phyloP scores from a whole-genome alignment of 306 rosid species.

The Comarum palustre region DNA sequence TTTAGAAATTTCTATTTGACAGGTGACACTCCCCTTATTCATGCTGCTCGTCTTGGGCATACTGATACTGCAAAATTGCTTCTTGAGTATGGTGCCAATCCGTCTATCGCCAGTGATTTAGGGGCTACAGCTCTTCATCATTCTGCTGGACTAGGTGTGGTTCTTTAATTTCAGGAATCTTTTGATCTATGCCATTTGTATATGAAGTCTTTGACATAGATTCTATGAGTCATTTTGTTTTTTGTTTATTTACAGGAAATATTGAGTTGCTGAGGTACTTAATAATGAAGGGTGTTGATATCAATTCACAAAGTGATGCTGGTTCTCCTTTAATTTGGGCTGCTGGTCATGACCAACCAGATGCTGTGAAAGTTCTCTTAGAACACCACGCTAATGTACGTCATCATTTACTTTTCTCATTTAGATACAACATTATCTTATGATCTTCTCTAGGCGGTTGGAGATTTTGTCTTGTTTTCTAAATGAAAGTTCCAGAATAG shows the following conservation, averaged over 20 bases:
- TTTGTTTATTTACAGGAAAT: conserved; percentile 54
- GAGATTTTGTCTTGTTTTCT: background rate
- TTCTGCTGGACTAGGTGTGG: conserved; percentile 75
- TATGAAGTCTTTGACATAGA: background rate
- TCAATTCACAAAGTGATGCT: conserved; percentile 75
- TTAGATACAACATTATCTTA: background rate
- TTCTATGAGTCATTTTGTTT: conserved; percentile 13
- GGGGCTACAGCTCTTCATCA: conserved; percentile 91
- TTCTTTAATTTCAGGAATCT: background rate
- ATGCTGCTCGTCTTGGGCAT: conserved; percentile 85
- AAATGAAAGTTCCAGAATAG: background rate
- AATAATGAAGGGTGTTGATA: conserved; percentile 66
- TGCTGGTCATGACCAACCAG: conserved; percentile 85
- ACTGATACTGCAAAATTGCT: conserved; percentile 66
- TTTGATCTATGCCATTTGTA: background rate
- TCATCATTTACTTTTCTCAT: background rate
- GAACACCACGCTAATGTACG: conserved; percentile 76
- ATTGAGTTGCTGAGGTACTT: conserved; percentile 63
- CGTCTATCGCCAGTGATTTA: conserved; percentile 57
- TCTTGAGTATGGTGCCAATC: conserved; percentile 66
- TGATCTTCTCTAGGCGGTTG: background rate
- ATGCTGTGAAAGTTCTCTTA: conserved; percentile 63
- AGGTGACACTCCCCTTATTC: conserved; percentile 89
- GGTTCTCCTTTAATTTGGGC: conserved; percentile 96
- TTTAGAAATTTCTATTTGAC: conserved; percentile 1